Conservation (phyloP, 768 basidiomycete genomes). For the Lactarius hengduanensis region DNA sequence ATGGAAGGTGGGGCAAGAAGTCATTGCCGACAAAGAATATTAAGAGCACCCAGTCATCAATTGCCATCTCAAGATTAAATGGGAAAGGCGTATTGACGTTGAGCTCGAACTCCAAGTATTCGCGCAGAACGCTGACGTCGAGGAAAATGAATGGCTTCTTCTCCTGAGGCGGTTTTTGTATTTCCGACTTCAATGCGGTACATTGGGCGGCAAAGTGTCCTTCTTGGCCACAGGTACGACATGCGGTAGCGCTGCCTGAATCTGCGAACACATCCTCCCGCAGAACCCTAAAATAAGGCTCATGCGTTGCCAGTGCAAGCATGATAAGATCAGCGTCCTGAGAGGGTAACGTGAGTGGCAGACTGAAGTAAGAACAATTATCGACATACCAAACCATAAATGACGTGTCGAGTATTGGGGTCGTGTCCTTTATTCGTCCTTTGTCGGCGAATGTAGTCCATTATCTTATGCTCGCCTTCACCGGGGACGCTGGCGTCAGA, state of each 20-base stretch:
- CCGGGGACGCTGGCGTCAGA: constrained; percentile 97
- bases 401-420: constrained; percentile 94
- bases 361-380: not conserved
- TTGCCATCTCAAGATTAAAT: constrained; percentile 92
- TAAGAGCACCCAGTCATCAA: constrained; percentile 99
- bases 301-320: constrained; percentile 96
- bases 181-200: constrained; percentile 71
- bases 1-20: constrained; percentile 97
- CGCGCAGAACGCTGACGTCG: constrained; percentile 91
- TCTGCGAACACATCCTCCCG: constrained; percentile 97
- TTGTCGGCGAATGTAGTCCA: constrained; percentile 96
- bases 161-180: constrained; percentile 61
- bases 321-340: constrained; percentile 99
- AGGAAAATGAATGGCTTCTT: constrained; percentile 99
- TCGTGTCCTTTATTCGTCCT: constrained; percentile 86
- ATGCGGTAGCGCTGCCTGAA: constrained; percentile 68
- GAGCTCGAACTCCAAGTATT: constrained; percentile 97
- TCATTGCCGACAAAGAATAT: constrained; percentile 99
- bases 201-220: constrained; percentile 97
- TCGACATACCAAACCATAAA: constrained; percentile 84
- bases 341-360: constrained; percentile 24
- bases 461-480: constrained; percentile 99
- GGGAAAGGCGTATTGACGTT: constrained; percentile 78
- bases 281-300: constrained; percentile 95
- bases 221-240: constrained; percentile 91